Evolutionary conservation across 1,284 basidiomycete genomes (phyloP).

Genomic region (Cystobasidium sp.): DNA sequence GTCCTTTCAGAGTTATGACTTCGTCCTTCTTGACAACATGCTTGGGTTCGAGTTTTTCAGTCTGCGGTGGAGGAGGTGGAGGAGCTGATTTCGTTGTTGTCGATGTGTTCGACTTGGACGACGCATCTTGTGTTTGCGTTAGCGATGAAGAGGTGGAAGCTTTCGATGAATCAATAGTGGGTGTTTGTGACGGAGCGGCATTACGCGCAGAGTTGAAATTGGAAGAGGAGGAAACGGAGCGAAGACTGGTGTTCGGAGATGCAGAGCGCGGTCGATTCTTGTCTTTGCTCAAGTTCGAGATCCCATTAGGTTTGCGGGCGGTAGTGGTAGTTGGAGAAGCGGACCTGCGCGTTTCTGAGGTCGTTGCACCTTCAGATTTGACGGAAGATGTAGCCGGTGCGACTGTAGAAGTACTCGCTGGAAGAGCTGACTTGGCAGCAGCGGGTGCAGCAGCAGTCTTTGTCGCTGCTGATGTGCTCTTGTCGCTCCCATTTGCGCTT

Average conservation of each 20-base stretch:
- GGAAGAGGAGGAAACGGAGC: slow-evolving; percentile 7
- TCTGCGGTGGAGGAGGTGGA: neutral
- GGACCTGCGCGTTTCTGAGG: slow-evolving; percentile 4
- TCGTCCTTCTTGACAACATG: slow-evolving; percentile 21
- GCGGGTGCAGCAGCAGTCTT: neutral
- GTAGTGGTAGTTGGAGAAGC: slow-evolving; percentile 17
- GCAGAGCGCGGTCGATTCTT: slow-evolving; percentile 35
- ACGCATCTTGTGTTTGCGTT: neutral
- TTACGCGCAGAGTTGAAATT: slow-evolving; percentile 2
- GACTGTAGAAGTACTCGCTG: neutral
- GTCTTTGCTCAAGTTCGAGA: slow-evolving; percentile 15
- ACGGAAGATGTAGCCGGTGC: neutral
- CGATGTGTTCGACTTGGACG: neutral
- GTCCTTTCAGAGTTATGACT: slow-evolving; percentile 48
- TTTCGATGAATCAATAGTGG: slow-evolving; percentile 19
- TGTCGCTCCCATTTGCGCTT: neutral
- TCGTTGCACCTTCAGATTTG: neutral
- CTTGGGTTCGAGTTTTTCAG: slow-evolving; percentile 10
- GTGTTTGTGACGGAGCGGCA: neutral
- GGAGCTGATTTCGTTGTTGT: neutral
- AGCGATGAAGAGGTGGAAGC: neutral
- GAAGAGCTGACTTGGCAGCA: slow-evolving; percentile 5
- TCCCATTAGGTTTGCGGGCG: neutral
- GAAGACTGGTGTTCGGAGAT: slow-evolving; percentile 25
- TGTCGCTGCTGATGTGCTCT: neutral